Evolutionary conservation across 139 green algal genomes (phyloP), one percentile per base, ranked within the genome.

Genomic region (Spirogloea muscicola): DNA sequence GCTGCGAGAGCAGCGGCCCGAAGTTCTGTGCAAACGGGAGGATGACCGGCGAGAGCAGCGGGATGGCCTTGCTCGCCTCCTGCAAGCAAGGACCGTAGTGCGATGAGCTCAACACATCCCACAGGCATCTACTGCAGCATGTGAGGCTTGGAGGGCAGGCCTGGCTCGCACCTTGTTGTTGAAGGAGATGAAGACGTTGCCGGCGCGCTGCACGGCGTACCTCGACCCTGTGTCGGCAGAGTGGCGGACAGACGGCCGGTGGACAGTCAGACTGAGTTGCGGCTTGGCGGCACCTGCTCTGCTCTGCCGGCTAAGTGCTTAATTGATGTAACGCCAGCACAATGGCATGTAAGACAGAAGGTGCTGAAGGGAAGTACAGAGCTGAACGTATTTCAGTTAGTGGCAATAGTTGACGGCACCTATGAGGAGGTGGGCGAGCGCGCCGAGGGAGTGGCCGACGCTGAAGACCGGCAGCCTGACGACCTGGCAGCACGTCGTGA

Each of bases 101-200:
- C 6, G 10, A 58, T 21, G 6, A 59, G 10, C 55, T 16, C 16
- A 64, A 64, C 27, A 10, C 29, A 39, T 33, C 25, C 25, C 41
- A 44, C 43, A 25, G 5, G 43, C 59, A 68, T 51, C n/a, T n/a
- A n/a, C n/a, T n/a, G n/a, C n/a, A n/a, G n/a, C n/a, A n/a, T n/a
- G n/a, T n/a, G n/a, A n/a, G n/a, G n/a, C n/a, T n/a, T n/a, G n/a
- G n/a, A n/a, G n/a, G n/a, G n/a, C n/a, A n/a, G n/a, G n/a, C n/a
- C n/a, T n/a, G n/a, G n/a, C n/a, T n/a, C n/a, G 44, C 44, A 79
- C 72, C 72, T 80, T 80, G 65, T 80, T 80, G 61, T 98, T 98
- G 89, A 90, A 98, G 3, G 83, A 89, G 77, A 97, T 86, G 18
- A 97, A 77, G 16, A 92, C 82, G 75, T 96, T 96, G 68, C 90